Base-by-base conservation (phyloP, 176 grass and related monocot genomes). In the Oryza officinalis region DNA sequence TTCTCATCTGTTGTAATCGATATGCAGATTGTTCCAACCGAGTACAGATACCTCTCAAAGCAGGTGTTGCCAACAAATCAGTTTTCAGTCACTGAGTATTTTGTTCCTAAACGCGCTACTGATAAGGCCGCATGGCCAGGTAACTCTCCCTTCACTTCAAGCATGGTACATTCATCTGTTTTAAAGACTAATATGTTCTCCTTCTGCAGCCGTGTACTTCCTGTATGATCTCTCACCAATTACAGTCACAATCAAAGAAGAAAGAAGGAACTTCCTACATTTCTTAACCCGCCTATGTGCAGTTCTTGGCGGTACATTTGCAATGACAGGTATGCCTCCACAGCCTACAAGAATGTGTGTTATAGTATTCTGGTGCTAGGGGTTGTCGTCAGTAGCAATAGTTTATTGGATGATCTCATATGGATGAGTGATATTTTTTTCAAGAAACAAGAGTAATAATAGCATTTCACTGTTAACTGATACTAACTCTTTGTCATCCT, bases 251-350 rank as follows among this genome's bases (percentile, higher is more conserved):
- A 99, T 99, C 60, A 94, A 85, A 96, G 96, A 99, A 88, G 96
- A 94, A 87, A 89, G 93, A 44, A 83, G 89, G 8, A 96, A 94
- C 63, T 99, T 99, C 87, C 93, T 99, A 27, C 96, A 99, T 90
- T 99, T 99, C 77, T 23, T 99, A 37, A 99, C 96, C 60, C 96
- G 93, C 61, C 75, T 99, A 10, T 99, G 93, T 87, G 96, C 96
- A 20, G 91, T 99, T 66, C 96, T 99, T 92, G 96, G 96, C 17
- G 96, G 96, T 54, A 99, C 96, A 80, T 99, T 99, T 93, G 96
- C 96, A 76, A 86, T 99, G 91, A 99, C 93, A 85, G 96, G 96
- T 98, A 67, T 59, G 31, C 17, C 5, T 85, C 25, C 69, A 74
- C 74, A 74, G 72, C 67, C 50, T 67, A 37, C 65, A 75, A 25